Evolutionary conservation across 1,139 yeast species (phyloP).

Genomic region (Candida sp.): DNA sequence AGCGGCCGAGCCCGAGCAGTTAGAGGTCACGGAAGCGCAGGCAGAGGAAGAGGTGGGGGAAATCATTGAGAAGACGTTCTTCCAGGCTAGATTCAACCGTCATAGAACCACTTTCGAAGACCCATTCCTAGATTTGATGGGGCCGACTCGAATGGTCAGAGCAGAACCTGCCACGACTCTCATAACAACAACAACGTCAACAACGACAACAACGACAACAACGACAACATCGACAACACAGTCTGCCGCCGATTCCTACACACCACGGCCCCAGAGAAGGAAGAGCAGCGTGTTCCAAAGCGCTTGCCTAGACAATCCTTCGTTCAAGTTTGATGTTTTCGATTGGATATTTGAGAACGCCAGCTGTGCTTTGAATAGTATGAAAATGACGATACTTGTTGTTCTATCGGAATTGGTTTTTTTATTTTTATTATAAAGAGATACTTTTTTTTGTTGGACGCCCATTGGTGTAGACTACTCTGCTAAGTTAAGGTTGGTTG

Average conservation of each 20-base stretch:
- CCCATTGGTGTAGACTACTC: background rate
- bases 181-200: background rate
- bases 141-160: background rate
- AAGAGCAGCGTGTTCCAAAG: background rate
- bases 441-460: background rate
- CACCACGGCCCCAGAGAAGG: background rate
- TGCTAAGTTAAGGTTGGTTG: background rate
- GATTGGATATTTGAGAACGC: conserved; percentile 7
- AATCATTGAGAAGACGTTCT: background rate
- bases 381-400: background rate
- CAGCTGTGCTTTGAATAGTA: background rate
- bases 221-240: background rate
- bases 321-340: conserved; percentile 7
- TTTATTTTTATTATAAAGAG: conserved; percentile 1
- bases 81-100: background rate
- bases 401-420: background rate
- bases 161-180: background rate
- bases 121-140: background rate
- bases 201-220: background rate
- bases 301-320: background rate
- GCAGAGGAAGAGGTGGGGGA: background rate
- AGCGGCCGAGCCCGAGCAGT: background rate
- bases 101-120: background rate
- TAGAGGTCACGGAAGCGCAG: background rate
- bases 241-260: background rate